These are phyloP conservation scores for Podaxis pistillaris DNA, from an alignment of 768 basidiomycete genomes.

Conservation along the genomic window DNA sequence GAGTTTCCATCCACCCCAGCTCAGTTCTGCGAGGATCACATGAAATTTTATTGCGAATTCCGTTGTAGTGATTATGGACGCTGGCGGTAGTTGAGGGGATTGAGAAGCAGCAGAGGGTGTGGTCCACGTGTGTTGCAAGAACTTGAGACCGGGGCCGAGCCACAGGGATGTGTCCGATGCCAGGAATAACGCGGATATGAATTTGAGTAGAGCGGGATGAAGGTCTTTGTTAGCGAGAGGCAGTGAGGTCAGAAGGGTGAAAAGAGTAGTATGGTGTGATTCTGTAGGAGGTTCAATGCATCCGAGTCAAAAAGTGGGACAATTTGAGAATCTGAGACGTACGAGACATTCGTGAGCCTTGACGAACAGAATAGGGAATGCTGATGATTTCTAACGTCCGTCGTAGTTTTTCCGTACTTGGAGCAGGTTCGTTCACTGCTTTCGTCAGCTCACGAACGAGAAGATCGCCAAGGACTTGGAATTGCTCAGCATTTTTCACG, in stretches of 20 bases:
- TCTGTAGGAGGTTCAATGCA: slow-evolving; percentile 22
- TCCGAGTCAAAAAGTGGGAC: background rate
- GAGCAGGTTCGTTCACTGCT: slow-evolving; percentile 15
- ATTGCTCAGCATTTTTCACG: slow-evolving; percentile 67
- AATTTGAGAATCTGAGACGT: slow-evolving; percentile 22
- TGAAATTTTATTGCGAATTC: slow-evolving; percentile 54
- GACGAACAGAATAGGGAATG: slow-evolving; percentile 60
- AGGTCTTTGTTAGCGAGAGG: slow-evolving; percentile 25
- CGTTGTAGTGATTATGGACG: slow-evolving; percentile 17
- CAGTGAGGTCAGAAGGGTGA: slow-evolving; percentile 28
- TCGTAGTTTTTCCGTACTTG: slow-evolving; percentile 36
- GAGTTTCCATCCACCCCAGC: slow-evolving; percentile 79
- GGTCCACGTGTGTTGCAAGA: slow-evolving; percentile 52
- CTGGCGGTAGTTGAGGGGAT: background rate
- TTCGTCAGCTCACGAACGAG: slow-evolving; percentile 41
- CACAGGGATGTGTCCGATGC: slow-evolving; percentile 48
- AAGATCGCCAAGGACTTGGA: slow-evolving; percentile 52
- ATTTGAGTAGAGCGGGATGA: slow-evolving; percentile 35
- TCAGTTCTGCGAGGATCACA: slow-evolving; percentile 59
- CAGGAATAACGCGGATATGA: slow-evolving; percentile 36
- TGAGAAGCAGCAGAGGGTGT: background rate
- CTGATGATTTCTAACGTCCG: slow-evolving; percentile 56
- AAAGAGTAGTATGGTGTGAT: slow-evolving; percentile 33
- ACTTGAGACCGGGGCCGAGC: slow-evolving; percentile 53
- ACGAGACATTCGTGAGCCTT: slow-evolving; percentile 70